Evolutionary conservation across 129 eudicot species (phyloP).

Genomic region (Solidago caesia): DNA sequence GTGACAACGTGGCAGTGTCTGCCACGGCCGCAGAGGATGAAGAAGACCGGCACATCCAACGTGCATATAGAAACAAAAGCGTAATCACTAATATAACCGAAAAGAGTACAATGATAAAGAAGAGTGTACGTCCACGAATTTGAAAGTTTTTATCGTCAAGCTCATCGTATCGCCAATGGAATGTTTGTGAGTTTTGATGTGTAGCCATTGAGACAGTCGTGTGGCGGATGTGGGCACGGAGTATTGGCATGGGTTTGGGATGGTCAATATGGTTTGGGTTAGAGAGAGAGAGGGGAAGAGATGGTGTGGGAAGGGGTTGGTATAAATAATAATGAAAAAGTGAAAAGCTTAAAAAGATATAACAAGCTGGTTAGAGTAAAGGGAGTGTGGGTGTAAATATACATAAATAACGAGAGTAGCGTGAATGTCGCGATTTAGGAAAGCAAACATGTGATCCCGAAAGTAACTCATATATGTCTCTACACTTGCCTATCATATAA

Average conservation of each 20-base stretch:
- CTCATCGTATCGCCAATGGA: slow-evolving; percentile 74
- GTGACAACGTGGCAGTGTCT: slow-evolving; percentile 24
- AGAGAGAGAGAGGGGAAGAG: background rate
- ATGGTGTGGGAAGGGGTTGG: slow-evolving; percentile 5
- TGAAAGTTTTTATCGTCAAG: slow-evolving; percentile 78
- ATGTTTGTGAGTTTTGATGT: slow-evolving; percentile 39
- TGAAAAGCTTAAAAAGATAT: background rate
- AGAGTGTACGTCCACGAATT: slow-evolving; percentile 74
- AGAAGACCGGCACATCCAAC: slow-evolving; percentile 67
- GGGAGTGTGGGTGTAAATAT: slow-evolving; percentile 25
- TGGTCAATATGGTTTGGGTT: background rate
- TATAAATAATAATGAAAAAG: slow-evolving; percentile 27
- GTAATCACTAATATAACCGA: slow-evolving; percentile 43
- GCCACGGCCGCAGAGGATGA: slow-evolving; percentile 31
- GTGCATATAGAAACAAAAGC: slow-evolving; percentile 60
- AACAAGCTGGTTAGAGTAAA: slow-evolving; percentile 11
- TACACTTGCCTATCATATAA: slow-evolving; percentile 10
- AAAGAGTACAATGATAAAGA: slow-evolving; percentile 68
- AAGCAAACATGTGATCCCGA: slow-evolving; percentile 38
- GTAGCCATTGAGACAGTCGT: slow-evolving; percentile 28
- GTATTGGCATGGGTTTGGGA: slow-evolving; percentile 37
- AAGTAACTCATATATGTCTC: slow-evolving; percentile 29
- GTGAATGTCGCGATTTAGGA: slow-evolving; percentile 30
- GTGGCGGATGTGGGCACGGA: background rate
- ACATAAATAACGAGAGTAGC: slow-evolving; percentile 20